These are phyloP conservation scores for Sporothrix dimorphospora DNA, from an alignment of 2,329 filamentous ascomycete species.

Conservation along the genomic window DNA sequence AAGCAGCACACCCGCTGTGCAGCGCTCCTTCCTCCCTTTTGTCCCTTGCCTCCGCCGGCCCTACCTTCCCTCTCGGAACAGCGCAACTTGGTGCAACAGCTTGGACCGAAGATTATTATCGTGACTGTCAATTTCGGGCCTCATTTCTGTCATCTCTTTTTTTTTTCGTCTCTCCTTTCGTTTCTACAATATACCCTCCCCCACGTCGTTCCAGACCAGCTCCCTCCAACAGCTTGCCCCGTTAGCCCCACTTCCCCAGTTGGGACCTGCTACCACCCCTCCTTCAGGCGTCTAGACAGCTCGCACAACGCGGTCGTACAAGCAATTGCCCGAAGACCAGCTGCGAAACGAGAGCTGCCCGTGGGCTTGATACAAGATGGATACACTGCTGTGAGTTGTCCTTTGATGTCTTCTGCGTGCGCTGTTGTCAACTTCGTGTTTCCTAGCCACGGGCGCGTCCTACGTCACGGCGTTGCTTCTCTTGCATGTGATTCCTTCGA, in stretches of 20 bases:
- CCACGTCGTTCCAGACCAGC: neutral
- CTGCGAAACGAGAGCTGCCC: neutral
- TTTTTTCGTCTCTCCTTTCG: neutral
- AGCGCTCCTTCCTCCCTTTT: constrained; percentile 14
- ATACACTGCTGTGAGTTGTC: constrained; percentile 30
- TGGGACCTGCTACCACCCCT: constrained; percentile 13
- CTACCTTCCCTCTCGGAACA: constrained; percentile 26
- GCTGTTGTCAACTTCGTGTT: neutral
- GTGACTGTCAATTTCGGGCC: neutral
- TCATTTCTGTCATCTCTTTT: neutral
- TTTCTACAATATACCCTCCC: neutral
- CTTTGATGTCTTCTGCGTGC: neutral
- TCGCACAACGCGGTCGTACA: neutral
- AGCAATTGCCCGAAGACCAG: neutral
- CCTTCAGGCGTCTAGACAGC: constrained; percentile 17
- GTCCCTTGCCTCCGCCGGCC: constrained; percentile 18
- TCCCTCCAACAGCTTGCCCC: constrained; percentile 5
- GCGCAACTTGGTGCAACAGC: constrained; percentile 19
- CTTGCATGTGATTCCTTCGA: constrained; percentile 6
- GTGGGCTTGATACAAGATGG: constrained; percentile 23
- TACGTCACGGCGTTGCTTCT: neutral
- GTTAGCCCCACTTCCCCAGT: constrained; percentile 21
- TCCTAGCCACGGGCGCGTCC: neutral
- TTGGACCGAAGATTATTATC: constrained; percentile 26
- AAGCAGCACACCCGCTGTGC: neutral